These are phyloP conservation scores for Paraphysoderma sedebokerense DNA, from an alignment of 371 early-diverging fungal genomes.

Conservation along the genomic window DNA sequence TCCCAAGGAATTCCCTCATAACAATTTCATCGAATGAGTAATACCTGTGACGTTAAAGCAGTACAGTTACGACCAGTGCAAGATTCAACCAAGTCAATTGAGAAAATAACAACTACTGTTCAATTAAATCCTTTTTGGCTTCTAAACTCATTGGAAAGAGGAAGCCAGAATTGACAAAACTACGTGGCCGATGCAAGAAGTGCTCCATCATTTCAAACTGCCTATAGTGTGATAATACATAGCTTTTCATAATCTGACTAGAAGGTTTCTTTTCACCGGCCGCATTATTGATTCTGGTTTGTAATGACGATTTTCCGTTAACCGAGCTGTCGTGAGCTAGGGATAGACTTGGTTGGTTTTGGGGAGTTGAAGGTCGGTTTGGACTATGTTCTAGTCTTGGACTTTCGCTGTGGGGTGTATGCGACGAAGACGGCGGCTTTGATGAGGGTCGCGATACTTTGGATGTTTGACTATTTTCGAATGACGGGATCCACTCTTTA, in stretches of 20 bases:
- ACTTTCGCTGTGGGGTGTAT: neutral
- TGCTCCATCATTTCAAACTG: conserved; percentile 19
- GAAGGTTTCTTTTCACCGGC: too few species aligned
- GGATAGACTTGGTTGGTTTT: neutral
- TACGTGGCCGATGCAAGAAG: conserved; percentile 17
- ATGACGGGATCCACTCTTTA: too few species aligned
- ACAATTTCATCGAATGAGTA: conserved; percentile 34
- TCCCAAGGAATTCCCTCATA: conserved; percentile 29
- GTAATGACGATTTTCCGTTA: neutral
- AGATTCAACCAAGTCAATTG: conserved; percentile 11
- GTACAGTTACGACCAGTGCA: conserved; percentile 25
- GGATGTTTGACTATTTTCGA: too few species aligned
- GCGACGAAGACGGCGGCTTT: too few species aligned
- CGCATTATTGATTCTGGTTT: too few species aligned
- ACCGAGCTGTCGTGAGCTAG: neutral
- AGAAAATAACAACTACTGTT: conserved; percentile 25
- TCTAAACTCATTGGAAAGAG: too few species aligned
- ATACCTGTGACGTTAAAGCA: too few species aligned
- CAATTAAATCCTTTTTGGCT: neutral
- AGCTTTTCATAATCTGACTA: neutral
- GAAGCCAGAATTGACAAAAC: too few species aligned
- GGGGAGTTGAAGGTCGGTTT: neutral
- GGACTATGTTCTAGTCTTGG: neutral
- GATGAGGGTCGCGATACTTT: too few species aligned
- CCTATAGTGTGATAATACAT: conserved; percentile 17